Evolutionary conservation across 2,329 filamentous ascomycete species (phyloP).

Genomic region (Venturia effusa): DNA sequence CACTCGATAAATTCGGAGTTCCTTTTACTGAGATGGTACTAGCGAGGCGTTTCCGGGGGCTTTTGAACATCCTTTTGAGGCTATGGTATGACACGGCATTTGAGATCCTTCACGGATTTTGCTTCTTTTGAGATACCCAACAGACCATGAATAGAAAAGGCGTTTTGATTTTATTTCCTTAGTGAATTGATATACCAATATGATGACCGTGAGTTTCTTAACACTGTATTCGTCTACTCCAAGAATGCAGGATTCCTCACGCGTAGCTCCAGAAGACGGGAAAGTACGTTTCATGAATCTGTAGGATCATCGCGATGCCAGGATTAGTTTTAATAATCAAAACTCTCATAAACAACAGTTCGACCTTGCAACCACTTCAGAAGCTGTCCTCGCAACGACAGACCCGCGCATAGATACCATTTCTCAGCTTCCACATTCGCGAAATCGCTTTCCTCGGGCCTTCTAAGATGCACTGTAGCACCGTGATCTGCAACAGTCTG

Average conservation of each 20-base stretch:
- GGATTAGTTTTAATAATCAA: conserved; percentile 31
- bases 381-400: conserved; percentile 37
- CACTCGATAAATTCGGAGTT: background rate
- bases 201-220: background rate
- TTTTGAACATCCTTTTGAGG: background rate
- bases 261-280: too few relatives aligned
- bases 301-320: too few relatives aligned
- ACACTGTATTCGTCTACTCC: too few relatives aligned
- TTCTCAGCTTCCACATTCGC: conserved; percentile 24
- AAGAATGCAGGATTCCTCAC: too few relatives aligned
- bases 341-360: conserved; percentile 40
- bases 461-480: conserved; percentile 30
- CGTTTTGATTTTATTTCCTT: background rate
- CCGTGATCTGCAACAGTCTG: conserved; percentile 29
- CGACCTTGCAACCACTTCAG: conserved; percentile 37
- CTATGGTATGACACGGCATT: background rate
- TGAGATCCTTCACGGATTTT: background rate
- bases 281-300: too few relatives aligned
- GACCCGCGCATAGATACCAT: conserved; percentile 52
- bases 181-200: background rate
- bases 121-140: background rate
- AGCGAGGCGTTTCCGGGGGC: background rate
- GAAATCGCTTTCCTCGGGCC: conserved; percentile 39
- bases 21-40: background rate
- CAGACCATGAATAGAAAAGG: background rate